Evolutionary conservation across 2,329 filamentous ascomycete genomes (phyloP).

Genomic region (Calonectria honghensis): DNA sequence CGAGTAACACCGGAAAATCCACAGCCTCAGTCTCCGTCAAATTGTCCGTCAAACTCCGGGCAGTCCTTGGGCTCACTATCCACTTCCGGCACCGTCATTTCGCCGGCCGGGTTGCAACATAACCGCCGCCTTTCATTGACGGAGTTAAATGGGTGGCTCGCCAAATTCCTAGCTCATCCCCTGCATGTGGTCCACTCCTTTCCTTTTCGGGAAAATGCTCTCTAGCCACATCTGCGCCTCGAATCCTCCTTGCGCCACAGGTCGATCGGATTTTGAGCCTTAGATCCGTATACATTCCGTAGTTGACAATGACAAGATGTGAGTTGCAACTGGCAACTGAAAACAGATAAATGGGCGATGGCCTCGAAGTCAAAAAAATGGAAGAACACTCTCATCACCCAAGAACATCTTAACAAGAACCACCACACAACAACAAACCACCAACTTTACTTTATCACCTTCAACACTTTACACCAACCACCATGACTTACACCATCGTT

Average conservation of each 20-base stretch:
- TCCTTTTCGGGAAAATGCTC: constrained; percentile 49
- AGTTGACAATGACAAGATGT: not conserved
- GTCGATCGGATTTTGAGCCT: constrained; percentile 26
- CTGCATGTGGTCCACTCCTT: constrained; percentile 13
- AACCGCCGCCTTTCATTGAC: constrained; percentile 11
- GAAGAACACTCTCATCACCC: not conserved
- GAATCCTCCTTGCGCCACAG: not conserved
- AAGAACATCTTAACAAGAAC: constrained; percentile 15
- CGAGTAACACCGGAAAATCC: not conserved
- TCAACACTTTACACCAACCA: not conserved
- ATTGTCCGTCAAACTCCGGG: constrained; percentile 23
- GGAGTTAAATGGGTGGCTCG: constrained; percentile 21
- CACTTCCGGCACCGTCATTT: constrained; percentile 13
- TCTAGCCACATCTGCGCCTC: constrained; percentile 10
- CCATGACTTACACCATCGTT: constrained; percentile 51
- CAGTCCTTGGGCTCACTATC: constrained; percentile 3
- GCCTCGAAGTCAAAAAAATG: not conserved
- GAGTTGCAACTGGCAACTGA: not conserved
- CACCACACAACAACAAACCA: not conserved
- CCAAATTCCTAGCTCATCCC: not conserved
- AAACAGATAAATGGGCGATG: constrained; percentile 25
- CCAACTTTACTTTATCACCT: not conserved
- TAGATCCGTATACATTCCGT: constrained; percentile 21
- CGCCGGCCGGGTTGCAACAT: constrained; percentile 2
- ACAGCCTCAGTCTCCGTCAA: not conserved